Conservation (phyloP, 2,329 filamentous ascomycete genomes). For the Colletotrichum destructivum region DNA sequence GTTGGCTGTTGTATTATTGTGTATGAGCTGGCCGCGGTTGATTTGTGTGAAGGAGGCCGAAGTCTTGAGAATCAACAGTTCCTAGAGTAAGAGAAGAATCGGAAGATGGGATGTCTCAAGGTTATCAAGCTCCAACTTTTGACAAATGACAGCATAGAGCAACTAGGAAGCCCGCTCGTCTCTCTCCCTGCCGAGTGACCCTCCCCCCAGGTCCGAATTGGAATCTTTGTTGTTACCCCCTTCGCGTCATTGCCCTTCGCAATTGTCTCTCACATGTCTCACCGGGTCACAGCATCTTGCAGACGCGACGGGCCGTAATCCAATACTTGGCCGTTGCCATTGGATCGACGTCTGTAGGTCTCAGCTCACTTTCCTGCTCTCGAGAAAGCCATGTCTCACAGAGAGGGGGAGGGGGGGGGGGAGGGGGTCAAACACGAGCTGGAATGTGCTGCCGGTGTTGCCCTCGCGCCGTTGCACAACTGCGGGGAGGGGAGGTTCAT, state of each 20-base stretch:
- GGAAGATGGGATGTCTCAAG: no score
- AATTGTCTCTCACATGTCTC: constrained; percentile 21
- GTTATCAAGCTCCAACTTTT: no score
- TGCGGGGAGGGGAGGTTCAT: background rate
- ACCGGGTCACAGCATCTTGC: constrained; percentile 24
- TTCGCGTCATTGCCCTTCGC: constrained; percentile 24
- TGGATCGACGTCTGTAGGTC: background rate
- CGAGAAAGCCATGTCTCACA: constrained; percentile 30
- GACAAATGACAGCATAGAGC: no score
- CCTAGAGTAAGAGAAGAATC: background rate
- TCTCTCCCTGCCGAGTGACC: background rate
- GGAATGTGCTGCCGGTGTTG: background rate
- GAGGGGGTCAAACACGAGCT: constrained; percentile 5
- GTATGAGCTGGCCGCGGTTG: no score
- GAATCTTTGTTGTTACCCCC: constrained; percentile 17
- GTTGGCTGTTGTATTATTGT: background rate
- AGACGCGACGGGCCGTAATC: constrained; percentile 38
- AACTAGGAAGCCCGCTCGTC: no score
- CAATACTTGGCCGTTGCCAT: constrained; percentile 20
- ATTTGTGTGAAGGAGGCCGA: no score
- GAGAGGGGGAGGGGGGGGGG: no score
- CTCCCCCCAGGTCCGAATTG: background rate
- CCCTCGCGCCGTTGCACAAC: background rate
- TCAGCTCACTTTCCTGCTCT: constrained; percentile 16
- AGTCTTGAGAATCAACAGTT: background rate